Evolutionary conservation across 2,329 filamentous ascomycete species (phyloP), one percentile per base, ranked within the genome.

Genomic region (Zymoseptoria passerinii): DNA sequence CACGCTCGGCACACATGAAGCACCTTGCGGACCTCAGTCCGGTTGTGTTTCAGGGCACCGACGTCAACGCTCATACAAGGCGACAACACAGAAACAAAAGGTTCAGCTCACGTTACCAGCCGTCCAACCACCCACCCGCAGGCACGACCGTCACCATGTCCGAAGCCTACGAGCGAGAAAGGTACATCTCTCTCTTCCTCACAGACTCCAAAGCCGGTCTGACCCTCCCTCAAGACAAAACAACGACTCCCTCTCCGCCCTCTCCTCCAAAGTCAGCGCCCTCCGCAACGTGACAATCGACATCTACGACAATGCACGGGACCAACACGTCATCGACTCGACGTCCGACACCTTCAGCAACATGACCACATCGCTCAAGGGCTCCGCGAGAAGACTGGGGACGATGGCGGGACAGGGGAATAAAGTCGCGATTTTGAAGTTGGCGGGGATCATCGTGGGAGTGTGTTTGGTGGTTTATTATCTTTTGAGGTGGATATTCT

Each of bases 241-340:
- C 79, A 95, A 97, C 77, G 86, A 89, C 66, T 91, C 92, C 67
- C 88, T 99, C 58, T 87, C 92, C 70, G 91, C 95, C 73, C 87
- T 99, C 44, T 88, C 89, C 16, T 83, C 85, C 65, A 99, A 99
- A 78, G 92, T 97, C 57, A 89, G 89, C 18, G 90, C 91, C 55
- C 83, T 99, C 63, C 90, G 92, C 70, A 89, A 89, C 74, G 90
- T 99, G 54, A 99, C 94, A 49, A 85, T 97, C 65, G 91, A 99
- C 78, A 99, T 99, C 70, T 96, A 97, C 81, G 92, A 97, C 77
- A 91, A 94, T 73, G 94, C 94, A 53, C 85, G 90, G 59, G 84
- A 89, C 67, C 92, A 97, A 68, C 84, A 88, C 65, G 83, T 95
- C 63, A 89, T 99, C 66, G 90, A 99, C 75, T 86, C 84, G 70